These are phyloP conservation scores for Xanthoconium purpureum DNA, from an alignment of 768 basidiomycete species.

Conservation along the genomic window DNA sequence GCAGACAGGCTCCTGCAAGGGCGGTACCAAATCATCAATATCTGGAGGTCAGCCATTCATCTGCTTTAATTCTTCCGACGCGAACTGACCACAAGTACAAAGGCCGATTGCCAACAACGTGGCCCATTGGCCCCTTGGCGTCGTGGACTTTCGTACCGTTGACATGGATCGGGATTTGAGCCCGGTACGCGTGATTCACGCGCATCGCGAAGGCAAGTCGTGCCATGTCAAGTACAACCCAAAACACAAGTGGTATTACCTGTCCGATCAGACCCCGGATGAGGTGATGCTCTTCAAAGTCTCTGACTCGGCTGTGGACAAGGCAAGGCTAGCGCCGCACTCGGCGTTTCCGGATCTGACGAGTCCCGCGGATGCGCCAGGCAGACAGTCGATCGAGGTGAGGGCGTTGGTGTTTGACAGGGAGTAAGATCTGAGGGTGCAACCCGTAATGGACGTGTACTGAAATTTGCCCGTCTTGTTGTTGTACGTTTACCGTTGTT, in stretches of 20 bases:
- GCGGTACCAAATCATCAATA: slow-evolving; percentile 41
- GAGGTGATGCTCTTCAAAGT: too few species aligned
- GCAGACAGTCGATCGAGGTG: slow-evolving; percentile 10
- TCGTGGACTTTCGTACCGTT: neutral
- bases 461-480: too few species aligned
- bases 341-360: neutral
- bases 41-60: slow-evolving; percentile 33
- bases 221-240: slow-evolving; percentile 32
- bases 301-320: too few species aligned
- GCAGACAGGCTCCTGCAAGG: slow-evolving; percentile 40
- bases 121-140: neutral
- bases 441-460: too few species aligned
- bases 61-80: too few species aligned
- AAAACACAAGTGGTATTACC: too few species aligned
- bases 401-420: slow-evolving; percentile 36
- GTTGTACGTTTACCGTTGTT: too few species aligned
- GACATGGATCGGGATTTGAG: neutral
- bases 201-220: slow-evolving; percentile 21
- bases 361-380: too few species aligned
- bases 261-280: too few species aligned
- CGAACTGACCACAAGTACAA: neutral
- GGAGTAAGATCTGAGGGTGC: neutral
- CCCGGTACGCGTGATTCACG: slow-evolving; percentile 34
- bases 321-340: too few species aligned
- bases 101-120: neutral